Evolutionary conservation across 139 green algal species (phyloP).

Genomic region (Chlamydomonas eustigma): DNA sequence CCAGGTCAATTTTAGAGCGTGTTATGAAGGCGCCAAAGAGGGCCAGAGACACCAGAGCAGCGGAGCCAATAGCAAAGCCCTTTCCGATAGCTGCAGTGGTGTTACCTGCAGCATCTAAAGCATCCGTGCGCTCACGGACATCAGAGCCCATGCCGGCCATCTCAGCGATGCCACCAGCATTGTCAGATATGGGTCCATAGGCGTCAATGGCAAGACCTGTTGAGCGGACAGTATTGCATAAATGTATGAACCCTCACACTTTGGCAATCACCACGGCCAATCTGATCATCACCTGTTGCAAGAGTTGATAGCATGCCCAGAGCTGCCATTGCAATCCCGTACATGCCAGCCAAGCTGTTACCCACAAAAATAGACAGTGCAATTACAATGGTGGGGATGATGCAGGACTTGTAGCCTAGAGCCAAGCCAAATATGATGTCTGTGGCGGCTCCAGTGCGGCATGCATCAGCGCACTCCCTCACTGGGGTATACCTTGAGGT

Average conservation of each 20-base stretch:
- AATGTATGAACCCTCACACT: background rate
- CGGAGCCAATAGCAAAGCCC: conserved; percentile 97
- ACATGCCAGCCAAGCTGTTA: conserved; percentile 68
- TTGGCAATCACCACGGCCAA: too few relatives aligned
- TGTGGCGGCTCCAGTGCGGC: conserved; percentile 88
- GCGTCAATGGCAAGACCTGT: conserved; percentile 20
- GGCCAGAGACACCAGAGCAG: conserved; percentile 95
- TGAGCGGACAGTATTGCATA: background rate
- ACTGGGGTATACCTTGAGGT: conserved; percentile 9
- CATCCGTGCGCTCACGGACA: conserved; percentile 95
- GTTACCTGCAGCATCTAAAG: conserved; percentile 95
- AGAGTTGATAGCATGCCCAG: conserved; percentile 96
- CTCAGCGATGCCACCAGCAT: conserved; percentile 89
- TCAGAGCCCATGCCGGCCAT: conserved; percentile 66
- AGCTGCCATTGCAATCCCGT: conserved; percentile 91
- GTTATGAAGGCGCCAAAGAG: conserved; percentile 68
- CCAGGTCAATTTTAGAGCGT: conserved; percentile 16
- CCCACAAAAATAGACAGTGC: conserved; percentile 72
- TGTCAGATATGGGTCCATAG: conserved; percentile 94
- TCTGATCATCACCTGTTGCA: conserved; percentile 69
- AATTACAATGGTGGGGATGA: conserved; percentile 78
- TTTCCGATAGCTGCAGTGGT: conserved; percentile 98
- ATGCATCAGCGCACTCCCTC: conserved; percentile 87
- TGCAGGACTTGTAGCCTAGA: conserved; percentile 93
- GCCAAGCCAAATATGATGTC: conserved; percentile 98